Evolutionary conservation across 805 yeast genomes (phyloP).

Genomic region (Suhomyces kilbournensis): DNA sequence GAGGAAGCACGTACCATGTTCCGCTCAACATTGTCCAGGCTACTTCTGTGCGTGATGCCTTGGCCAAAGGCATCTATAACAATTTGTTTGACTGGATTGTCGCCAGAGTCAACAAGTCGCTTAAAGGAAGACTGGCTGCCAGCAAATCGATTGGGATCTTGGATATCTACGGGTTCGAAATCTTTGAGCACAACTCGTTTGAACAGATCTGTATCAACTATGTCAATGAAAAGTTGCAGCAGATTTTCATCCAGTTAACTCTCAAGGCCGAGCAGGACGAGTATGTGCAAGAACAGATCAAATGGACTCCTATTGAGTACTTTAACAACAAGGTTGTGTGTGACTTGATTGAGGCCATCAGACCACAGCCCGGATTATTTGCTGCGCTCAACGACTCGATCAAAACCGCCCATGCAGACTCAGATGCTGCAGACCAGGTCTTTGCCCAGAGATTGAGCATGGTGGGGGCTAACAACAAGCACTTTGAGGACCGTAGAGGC

Average conservation of each 20-base stretch:
- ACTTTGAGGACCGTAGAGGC: constrained; percentile 82
- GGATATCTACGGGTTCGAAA: constrained; percentile 96
- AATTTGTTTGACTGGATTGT: constrained; percentile 97
- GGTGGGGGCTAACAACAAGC: constrained; percentile 73
- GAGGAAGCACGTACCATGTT: constrained; percentile 93
- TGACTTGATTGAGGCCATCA: constrained; percentile 86
- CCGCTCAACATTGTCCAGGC: constrained; percentile 93
- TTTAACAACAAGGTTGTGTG: constrained; percentile 96
- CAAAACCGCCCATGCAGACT: constrained; percentile 98
- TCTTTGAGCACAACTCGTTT: constrained; percentile 90
- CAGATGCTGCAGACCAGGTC: constrained; percentile 93
- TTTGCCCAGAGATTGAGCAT: constrained; percentile 87
- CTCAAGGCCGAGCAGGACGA: constrained; percentile 97
- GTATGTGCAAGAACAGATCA: constrained; percentile 88
- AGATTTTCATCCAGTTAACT: constrained; percentile 92
- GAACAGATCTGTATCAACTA: constrained; percentile 95
- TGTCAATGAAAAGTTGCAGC: constrained; percentile 94
- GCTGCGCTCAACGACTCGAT: constrained; percentile 96
- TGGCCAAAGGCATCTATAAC: constrained; percentile 91
- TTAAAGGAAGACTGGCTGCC: constrained; percentile 45
- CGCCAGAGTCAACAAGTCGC: constrained; percentile 78
- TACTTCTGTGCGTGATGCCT: constrained; percentile 88
- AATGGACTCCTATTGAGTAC: constrained; percentile 97
- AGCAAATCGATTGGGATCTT: constrained; percentile 83
- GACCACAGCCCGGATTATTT: constrained; percentile 91